These are phyloP conservation scores for Leishmania martiniquensis DNA, from an alignment of 208 protist species.

Conservation along the genomic window DNA sequence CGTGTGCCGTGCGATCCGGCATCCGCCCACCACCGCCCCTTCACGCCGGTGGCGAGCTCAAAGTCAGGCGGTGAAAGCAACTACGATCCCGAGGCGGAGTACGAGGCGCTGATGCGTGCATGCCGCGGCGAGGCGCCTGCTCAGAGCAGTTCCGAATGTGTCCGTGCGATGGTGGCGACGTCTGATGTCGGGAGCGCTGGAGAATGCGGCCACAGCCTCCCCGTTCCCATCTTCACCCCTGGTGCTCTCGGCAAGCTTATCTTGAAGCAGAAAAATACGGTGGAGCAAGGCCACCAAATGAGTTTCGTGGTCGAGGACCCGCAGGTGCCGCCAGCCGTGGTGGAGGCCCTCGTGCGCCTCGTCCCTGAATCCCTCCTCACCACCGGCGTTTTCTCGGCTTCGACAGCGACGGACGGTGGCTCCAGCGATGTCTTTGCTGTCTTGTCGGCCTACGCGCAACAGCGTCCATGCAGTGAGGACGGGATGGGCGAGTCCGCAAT, in stretches of 20 bases:
- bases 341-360: constrained; percentile 33
- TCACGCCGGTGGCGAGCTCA: background rate
- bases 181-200: background rate
- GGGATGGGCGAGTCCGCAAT: constrained; percentile 15
- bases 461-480: constrained; percentile 11
- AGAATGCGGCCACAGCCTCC: constrained; percentile 8
- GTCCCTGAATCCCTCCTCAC: constrained; percentile 19
- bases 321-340: constrained; percentile 45
- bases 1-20: constrained; percentile 48
- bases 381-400: constrained; percentile 8
- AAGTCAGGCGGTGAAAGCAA: background rate
- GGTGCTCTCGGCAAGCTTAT: constrained; percentile 42
- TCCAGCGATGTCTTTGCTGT: constrained; percentile 9
- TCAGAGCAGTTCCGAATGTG: background rate
- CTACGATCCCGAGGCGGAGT: constrained; percentile 33
- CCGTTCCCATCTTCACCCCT: constrained; percentile 19
- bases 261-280: constrained; percentile 69
- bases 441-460: constrained; percentile 23
- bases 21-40: background rate
- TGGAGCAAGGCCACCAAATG: constrained; percentile 74
- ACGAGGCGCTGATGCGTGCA: constrained; percentile 26
- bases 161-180: background rate
- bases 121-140: constrained; percentile 14
- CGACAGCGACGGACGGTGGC: background rate
- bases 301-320: constrained; percentile 52